These are phyloP conservation scores for Tephrocybe sp. DNA, from an alignment of 768 basidiomycete species.

Conservation along the genomic window DNA sequence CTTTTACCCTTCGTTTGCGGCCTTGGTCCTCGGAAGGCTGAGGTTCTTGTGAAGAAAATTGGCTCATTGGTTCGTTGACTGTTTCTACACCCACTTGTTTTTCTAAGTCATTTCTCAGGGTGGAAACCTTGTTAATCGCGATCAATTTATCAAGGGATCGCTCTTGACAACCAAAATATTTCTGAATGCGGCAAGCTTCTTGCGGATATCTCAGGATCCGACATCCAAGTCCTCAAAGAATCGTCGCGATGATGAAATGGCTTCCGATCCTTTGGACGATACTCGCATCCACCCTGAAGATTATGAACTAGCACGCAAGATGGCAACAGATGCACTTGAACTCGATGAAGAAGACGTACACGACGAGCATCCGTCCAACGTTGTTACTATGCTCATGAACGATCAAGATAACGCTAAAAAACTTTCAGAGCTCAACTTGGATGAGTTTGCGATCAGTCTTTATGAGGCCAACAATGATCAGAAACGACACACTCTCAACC, in stretches of 20 bases:
- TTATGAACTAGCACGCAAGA: conserved; percentile 95
- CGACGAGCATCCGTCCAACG: conserved; percentile 87
- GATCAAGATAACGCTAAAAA: conserved; percentile 78
- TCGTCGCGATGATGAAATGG: conserved; percentile 65
- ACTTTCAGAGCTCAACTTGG: conserved; percentile 86
- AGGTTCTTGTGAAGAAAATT: conserved; percentile 79
- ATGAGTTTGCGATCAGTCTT: conserved; percentile 94
- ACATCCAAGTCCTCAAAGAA: conserved; percentile 61
- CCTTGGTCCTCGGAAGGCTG: conserved; percentile 91
- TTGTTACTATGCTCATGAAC: conserved; percentile 82
- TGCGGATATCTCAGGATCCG: conserved; percentile 77
- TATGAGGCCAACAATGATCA: conserved; percentile 78
- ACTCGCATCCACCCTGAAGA: conserved; percentile 98
- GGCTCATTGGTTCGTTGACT: conserved; percentile 58
- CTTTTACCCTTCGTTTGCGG: conserved; percentile 90
- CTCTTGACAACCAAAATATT: conserved; percentile 86
- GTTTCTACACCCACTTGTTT: conserved; percentile 7
- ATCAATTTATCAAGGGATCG: conserved; percentile 80
- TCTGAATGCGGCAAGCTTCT: conserved; percentile 89
- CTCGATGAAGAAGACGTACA: conserved; percentile 97
- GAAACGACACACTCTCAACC: conserved; percentile 86
- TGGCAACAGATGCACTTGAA: conserved; percentile 96
- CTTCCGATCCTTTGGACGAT: conserved; percentile 86
- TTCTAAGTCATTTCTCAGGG: conserved; percentile 48
- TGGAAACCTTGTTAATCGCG: conserved; percentile 81